Evolutionary conservation across 164 flowering plant genomes (phyloP), one percentile per base, ranked within the genome.

Genomic region (Magnolia changhungtana): DNA sequence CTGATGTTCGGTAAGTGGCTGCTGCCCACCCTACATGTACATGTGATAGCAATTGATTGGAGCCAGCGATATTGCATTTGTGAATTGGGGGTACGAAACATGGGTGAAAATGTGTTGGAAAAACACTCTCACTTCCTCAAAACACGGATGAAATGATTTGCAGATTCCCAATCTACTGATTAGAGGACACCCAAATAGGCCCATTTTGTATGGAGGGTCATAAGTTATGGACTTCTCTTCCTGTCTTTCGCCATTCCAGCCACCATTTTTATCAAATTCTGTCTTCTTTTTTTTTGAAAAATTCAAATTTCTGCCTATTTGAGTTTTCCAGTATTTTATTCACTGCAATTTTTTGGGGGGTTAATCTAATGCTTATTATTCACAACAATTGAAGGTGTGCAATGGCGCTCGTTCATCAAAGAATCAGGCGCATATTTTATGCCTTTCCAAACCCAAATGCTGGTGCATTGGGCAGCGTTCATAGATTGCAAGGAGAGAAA

Each of bases 381-480:
- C 8, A 18, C 58, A 23, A 59, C 2, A 21, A 27, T 78, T 76
- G 52, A 76, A 94, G 98, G 98, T 93, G 98, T 84, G 94, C 98
- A 19, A 95, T 95, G 98, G 97, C 98, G 2, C 91, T 95, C 74
- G 93, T 95, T 37, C 98, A 95, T 87, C 97, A 93, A 83, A 83
- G 98, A 80, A 81, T 95, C 2, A 83, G 88, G 71, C 92, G 98
- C 7, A 87, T 95, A 80, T 93, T 95, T 79, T 93, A 83, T 84
- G 92, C 96, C 50, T 92, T 90, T 72, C 93, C 96, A 59, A 95
- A 95, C 75, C 87, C 89, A 23, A 84, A 76, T 67, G 88, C 88
- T 7, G 98, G 98, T 55, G 96, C 93, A 50, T 72, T 93, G 68
- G 98, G 98, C 67, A 88, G 96, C 76, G 90, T 91, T 78, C 84